Conservation (phyloP, 2,329 filamentous ascomycete species). For the Fusarium guadeloupense region DNA sequence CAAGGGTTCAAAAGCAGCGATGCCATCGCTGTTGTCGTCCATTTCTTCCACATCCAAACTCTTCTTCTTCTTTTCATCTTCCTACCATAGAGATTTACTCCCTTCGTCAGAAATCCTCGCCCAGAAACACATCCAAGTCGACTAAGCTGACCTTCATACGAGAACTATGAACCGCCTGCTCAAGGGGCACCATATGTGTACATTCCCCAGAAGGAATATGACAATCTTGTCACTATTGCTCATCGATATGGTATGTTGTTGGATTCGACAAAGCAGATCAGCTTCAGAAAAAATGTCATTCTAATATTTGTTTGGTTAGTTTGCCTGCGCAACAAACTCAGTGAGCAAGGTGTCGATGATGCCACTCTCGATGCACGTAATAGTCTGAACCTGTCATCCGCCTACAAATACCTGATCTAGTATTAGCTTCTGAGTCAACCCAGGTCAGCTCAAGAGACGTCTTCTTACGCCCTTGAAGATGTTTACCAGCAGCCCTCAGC, state of each 20-base stretch:
- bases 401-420: slow-evolving; percentile 2
- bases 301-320: slow-evolving; percentile 24
- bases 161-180: slow-evolving; percentile 3
- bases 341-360: slow-evolving; percentile 58
- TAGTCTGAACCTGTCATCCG: not conserved
- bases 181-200: slow-evolving; percentile 52
- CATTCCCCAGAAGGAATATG: slow-evolving; percentile 69
- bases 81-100: no score
- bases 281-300: not conserved
- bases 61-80: not conserved
- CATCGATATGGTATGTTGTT: slow-evolving; percentile 63
- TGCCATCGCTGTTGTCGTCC: not conserved
- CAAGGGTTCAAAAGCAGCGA: not conserved
- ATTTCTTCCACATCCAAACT: not conserved
- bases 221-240: slow-evolving; percentile 61
- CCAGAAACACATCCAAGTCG: not conserved
- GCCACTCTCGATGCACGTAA: slow-evolving; percentile 57
- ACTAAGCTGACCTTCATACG: slow-evolving; percentile 5
- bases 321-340: slow-evolving; percentile 54
- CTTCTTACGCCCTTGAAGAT: not conserved
- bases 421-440: slow-evolving; percentile 22
- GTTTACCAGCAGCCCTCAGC: not conserved
- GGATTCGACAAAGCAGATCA: not conserved
- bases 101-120: not conserved
- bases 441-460: not conserved